Conservation (phyloP, 495 filamentous ascomycete species). For the Lepidopterella palustris region DNA sequence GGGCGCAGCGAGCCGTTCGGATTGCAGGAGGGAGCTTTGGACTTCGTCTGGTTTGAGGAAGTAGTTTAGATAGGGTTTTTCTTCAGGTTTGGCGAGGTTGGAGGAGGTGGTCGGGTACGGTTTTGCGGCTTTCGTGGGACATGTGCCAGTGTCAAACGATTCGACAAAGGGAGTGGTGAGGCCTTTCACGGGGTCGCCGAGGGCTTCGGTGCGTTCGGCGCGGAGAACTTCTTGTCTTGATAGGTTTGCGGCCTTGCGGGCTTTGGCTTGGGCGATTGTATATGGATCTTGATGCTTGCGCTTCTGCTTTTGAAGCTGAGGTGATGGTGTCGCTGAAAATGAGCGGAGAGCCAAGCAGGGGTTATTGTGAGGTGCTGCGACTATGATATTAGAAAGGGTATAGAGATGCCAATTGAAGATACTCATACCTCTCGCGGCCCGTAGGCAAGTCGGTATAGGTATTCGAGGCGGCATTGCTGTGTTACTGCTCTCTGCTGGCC, state of each 20-base stretch:
- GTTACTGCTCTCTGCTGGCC: not conserved
- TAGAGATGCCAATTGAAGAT: not conserved
- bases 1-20: slow-evolving; percentile 56
- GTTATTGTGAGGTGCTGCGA: slow-evolving; percentile 5
- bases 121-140: slow-evolving; percentile 33
- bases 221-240: slow-evolving; percentile 62
- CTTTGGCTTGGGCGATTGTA: slow-evolving; percentile 62
- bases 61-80: slow-evolving; percentile 58
- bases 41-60: slow-evolving; percentile 62
- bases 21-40: slow-evolving; percentile 53
- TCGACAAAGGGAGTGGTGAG: slow-evolving; percentile 73
- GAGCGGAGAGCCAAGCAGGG: slow-evolving; percentile 38
- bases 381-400: slow-evolving; percentile 6
- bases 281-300: slow-evolving; percentile 57
- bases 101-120: slow-evolving; percentile 22
- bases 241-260: slow-evolving; percentile 73
- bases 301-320: slow-evolving; percentile 28
- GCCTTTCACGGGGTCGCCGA: slow-evolving; percentile 75
- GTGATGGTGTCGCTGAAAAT: slow-evolving; percentile 40
- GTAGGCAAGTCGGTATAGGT: slow-evolving; percentile 54
- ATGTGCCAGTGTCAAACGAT: slow-evolving; percentile 59
- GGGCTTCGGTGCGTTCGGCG: slow-evolving; percentile 49
- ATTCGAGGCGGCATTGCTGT: slow-evolving; percentile 69
- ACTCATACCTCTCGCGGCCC: slow-evolving; percentile 53
- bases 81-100: slow-evolving; percentile 33